These are phyloP conservation scores for Aspergillus asperescens DNA, from an alignment of 495 filamentous ascomycete genomes.

Conservation along the genomic window DNA sequence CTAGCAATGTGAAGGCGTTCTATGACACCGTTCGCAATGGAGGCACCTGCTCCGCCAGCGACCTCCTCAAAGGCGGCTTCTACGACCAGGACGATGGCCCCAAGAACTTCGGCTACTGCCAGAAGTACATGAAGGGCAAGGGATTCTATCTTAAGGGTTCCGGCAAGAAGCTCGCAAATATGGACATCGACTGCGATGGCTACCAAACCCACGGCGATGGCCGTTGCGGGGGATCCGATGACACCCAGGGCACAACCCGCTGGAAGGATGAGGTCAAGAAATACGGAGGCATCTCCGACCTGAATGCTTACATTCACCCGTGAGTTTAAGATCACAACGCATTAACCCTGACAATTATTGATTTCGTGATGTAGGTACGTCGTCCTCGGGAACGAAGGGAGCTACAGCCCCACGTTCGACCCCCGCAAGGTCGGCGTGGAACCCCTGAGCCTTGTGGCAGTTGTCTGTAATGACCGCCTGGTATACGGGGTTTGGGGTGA, in stretches of 20 bases:
- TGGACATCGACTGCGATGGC: constrained; percentile 69
- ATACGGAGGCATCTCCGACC: constrained; percentile 47
- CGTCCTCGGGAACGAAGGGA: constrained; percentile 55
- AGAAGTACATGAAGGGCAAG: constrained; percentile 10
- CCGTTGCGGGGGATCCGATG: constrained; percentile 40
- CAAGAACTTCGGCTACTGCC: constrained; percentile 25
- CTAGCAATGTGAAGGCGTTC: no score
- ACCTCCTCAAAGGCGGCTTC: constrained; percentile 23
- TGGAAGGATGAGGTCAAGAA: constrained; percentile 44
- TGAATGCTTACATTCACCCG: constrained; percentile 57
- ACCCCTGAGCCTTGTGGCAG: constrained; percentile 56
- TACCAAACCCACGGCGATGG: constrained; percentile 40
- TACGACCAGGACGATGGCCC: constrained; percentile 19
- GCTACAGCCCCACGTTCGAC: constrained; percentile 31
- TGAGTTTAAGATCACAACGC: no score
- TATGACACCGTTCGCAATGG: constrained; percentile 15
- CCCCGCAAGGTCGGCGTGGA: constrained; percentile 47
- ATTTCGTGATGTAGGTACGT: no score
- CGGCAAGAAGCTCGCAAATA: constrained; percentile 30
- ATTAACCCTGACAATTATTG: no score
- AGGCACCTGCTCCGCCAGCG: constrained; percentile 9
- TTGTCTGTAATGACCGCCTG: constrained; percentile 49
- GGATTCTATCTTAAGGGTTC: constrained; percentile 28
- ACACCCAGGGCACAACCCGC: constrained; percentile 49
- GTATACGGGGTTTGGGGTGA: constrained; percentile 64